phyloP scores from a whole-genome alignment of 2,329 filamentous ascomycete genomes.

The Gnomoniopsis sp. region DNA sequence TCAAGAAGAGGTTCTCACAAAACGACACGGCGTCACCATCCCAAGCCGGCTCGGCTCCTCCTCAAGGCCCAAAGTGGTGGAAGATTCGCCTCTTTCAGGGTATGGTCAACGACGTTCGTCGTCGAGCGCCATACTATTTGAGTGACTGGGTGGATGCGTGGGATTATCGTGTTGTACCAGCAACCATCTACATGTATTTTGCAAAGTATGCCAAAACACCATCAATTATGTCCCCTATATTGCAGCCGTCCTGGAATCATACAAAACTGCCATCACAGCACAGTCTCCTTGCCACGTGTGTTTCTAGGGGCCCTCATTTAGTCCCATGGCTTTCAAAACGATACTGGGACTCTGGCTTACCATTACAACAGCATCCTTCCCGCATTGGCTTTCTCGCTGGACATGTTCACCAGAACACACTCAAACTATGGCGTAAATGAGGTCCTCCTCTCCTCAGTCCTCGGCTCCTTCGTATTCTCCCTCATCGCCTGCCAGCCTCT shows the following conservation, averaged over 20 bases:
- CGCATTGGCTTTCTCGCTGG: conserved; percentile 82
- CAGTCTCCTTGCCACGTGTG: background rate
- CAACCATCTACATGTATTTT: conserved; percentile 93
- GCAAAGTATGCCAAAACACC: conserved; percentile 62
- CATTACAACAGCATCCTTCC: conserved; percentile 68
- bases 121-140: conserved; percentile 71
- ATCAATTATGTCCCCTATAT: background rate
- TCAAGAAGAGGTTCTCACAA: conserved; percentile 7
- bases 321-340: background rate
- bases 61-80: conserved; percentile 58
- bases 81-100: conserved; percentile 71
- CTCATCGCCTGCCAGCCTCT: conserved; percentile 78
- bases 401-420: conserved; percentile 88
- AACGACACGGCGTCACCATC: background rate
- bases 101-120: conserved; percentile 74
- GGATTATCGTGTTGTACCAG: conserved; percentile 85
- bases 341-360: background rate
- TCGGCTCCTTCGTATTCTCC: conserved; percentile 78
- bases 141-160: conserved; percentile 86
- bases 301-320: background rate
- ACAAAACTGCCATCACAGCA: background rate
- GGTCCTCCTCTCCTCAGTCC: conserved; percentile 79
- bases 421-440: conserved; percentile 89
- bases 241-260: background rate
- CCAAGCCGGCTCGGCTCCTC: background rate